Base-by-base conservation (phyloP, 2,329 filamentous ascomycete genomes). In the Cordyceps farinosa region DNA sequence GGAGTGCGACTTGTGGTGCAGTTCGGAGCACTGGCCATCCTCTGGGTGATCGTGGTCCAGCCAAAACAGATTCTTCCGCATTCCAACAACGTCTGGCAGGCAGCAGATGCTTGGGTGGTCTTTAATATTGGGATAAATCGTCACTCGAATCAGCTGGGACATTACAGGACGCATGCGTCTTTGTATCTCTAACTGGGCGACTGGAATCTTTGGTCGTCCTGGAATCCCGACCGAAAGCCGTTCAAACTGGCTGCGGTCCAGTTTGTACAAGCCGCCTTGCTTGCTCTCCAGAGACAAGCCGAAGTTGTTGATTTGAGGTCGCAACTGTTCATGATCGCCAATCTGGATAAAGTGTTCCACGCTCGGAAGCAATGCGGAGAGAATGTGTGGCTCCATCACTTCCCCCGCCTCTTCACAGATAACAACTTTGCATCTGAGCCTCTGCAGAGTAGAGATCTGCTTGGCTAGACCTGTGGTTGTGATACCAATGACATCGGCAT, bases 361-460 rank as follows among this genome's bases (percentile, higher is more conserved):
- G 0, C 78, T 78, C 0, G 84, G 83, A 1, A 86, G 75, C 2
- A 89, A 69, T 0, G 85, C 79, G 0, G 83, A 83, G 0, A 89
- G 70, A 3, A 83, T 72, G 62, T 89, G 84, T 0, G 83, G 75
- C 68, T 90, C 87, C 54, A 88, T 75, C 0, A 90, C 81, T 64
- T 90, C 87, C 0, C 81, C 87, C 0, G 87, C 87, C 67, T 90
- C 87, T 69, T 90, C 87, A 32, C 83, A 87, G 0, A 89, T 71
- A 3, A 90, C 69, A 0, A 87, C 79, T 65, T 87, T 86, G 22
- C 75, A 72, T 2, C 70, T 68, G 3, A 87, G 61, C 8, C 76
- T 76, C 11, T 78, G 75, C 0, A 88, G 71, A 2, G 79, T 69
- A 0, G 76, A 85, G 72, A 11, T 82, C 78, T n/a, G 50, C 59